Base-by-base conservation (phyloP, 148 eudicot species). In the Vaccinium myrtillus region DNA sequence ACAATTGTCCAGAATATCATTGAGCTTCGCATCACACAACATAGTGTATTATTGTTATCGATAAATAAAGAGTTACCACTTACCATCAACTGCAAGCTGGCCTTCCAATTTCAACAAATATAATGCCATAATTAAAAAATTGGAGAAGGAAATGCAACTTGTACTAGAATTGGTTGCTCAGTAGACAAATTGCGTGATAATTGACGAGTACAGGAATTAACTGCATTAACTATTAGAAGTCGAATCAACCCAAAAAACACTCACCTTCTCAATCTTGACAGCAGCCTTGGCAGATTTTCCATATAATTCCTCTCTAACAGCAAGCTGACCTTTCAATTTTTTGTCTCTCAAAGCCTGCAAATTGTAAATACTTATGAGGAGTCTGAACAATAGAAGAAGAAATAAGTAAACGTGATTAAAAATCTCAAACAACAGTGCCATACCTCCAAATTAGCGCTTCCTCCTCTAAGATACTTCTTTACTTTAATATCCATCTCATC, bases 271-370 rank as follows among this genome's bases (percentile, higher is more conserved):
- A 88, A 91, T 91, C 84, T 90, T 87, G 39, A 92, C 95, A 86
- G 98, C 95, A 86, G 91, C 90, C 83, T 85, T 87, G 23, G 98
- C 99, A 81, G 99, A 93, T 75, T 87, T 93, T 84, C 89, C 91
- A 91, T 82, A 91, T 56, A 93, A 79, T 11, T 87, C 89, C 86
- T 96, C 98, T 87, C 84, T 91, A 50, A 83, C 88, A 82, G 92
- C 92, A 90, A 96, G 97, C 84, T 93, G 95, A 13, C 98, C 98
- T 79, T 91, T 93, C 90, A 96, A 89, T 78, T 94, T 96, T 77
- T 96, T 96, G 86, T 96, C 99, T 89, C 87, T 78, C 82, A 94
- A 77, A 84, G 4, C 90, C 98, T 96, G 91, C 15, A 89, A 83
- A 80, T 32, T 5, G 67, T 14, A 86, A 59, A 36, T 78, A 36